These are phyloP conservation scores for Ampelomyces quisqualis DNA, from an alignment of 2,329 filamentous ascomycete species.

Conservation along the genomic window DNA sequence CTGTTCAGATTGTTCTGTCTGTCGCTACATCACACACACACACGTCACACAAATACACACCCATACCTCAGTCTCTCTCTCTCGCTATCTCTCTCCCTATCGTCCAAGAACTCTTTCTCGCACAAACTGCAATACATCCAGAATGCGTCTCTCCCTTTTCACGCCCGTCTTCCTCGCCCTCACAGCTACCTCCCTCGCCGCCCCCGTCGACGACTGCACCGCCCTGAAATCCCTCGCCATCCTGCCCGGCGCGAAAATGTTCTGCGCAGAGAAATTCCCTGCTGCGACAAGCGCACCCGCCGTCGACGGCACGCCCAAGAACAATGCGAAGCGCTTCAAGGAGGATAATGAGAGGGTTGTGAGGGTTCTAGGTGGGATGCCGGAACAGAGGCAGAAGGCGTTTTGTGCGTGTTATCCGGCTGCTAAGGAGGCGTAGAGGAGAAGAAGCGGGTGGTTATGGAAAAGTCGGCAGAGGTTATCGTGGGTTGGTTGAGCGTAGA, in stretches of 20 bases:
- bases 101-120: too few species aligned
- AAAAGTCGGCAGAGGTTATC: too few species aligned
- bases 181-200: background rate
- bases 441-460: too few species aligned
- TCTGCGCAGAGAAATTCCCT: too few species aligned
- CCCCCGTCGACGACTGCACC: constrained; percentile 1
- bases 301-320: background rate
- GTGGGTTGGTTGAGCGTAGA: too few species aligned
- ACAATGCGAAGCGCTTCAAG: constrained; percentile 3
- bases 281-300: background rate
- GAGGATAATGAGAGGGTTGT: constrained; percentile 1
- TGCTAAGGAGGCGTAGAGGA: too few species aligned
- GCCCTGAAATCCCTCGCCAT: constrained; percentile 1
- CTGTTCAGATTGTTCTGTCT: too few species aligned
- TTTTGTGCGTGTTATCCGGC: constrained; percentile 2
- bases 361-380: background rate
- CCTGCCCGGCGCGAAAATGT: constrained; percentile 1
- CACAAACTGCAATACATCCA: background rate
- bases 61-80: too few species aligned
- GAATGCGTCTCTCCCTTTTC: constrained; percentile 1
- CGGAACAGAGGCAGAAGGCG: constrained; percentile 2
- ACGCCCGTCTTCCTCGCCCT: background rate
- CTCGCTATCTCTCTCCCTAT: too few species aligned
- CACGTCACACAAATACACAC: too few species aligned
- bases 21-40: too few species aligned